Percentiles rank a stretch among this genome's conserved stretches.
Conservation (phyloP, 768 basidiomycete species). For the Rubroboletus pulcherrimus region DNA sequence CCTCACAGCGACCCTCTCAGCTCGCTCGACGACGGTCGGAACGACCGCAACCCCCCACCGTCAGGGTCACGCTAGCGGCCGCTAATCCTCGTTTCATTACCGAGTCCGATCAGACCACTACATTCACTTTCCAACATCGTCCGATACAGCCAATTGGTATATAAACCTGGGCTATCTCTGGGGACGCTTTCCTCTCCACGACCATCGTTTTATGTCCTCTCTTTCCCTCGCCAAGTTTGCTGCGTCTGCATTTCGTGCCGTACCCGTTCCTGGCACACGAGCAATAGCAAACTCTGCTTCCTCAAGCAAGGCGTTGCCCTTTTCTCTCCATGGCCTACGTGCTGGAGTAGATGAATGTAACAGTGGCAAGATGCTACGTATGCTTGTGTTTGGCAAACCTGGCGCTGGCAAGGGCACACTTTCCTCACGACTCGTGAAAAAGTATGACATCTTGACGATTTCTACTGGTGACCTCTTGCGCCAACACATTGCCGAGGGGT, state of each 20-base stretch:
- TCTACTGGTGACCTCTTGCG: conserved; percentile 85
- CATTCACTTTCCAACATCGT: conserved; percentile 8
- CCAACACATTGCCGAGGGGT: conserved; percentile 70
- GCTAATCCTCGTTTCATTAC: conserved; percentile 1
- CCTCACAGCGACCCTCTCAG: neutral
- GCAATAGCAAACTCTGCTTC: conserved; percentile 30
- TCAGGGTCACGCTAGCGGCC: neutral
- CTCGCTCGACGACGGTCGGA: neutral
- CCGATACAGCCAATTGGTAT: conserved; percentile 14
- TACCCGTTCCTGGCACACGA: conserved; percentile 15
- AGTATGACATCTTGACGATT: conserved; percentile 74
- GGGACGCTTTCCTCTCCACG: neutral
- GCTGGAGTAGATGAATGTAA: conserved; percentile 23
- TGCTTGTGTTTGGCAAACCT: conserved; percentile 58
- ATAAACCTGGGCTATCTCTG: conserved; percentile 10
- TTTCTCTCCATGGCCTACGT: conserved; percentile 45
- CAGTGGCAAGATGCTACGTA: conserved; percentile 35
- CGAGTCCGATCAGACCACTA: conserved; percentile 6
- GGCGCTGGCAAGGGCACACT: conserved; percentile 86
- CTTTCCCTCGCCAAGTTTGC: conserved; percentile 14
- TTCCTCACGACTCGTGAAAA: conserved; percentile 66
- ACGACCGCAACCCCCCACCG: neutral
- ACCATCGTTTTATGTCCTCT: conserved; percentile 16
- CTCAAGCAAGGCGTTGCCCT: conserved; percentile 44
- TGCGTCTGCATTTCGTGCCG: conserved; percentile 9